These are phyloP conservation scores for Camellia granthamiana DNA, from an alignment of 148 eudicot genomes.

Conservation along the genomic window DNA sequence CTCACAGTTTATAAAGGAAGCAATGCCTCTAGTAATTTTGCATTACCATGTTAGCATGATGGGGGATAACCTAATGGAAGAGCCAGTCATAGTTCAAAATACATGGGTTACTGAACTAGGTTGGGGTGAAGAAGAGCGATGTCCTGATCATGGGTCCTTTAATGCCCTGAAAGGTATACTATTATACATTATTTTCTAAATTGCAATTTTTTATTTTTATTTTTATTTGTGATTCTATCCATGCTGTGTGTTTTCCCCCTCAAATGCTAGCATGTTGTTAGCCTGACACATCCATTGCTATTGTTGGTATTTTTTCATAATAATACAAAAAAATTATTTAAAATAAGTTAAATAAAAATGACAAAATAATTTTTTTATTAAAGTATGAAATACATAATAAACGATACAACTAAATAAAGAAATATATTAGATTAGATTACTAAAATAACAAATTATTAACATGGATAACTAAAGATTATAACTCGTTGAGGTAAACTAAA, in stretches of 20 bases:
- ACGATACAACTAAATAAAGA: too few relatives aligned
- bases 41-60: conserved; percentile 60
- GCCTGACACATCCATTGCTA: not conserved
- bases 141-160: conserved; percentile 56
- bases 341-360: too few relatives aligned
- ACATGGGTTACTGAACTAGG: conserved; percentile 69
- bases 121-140: conserved; percentile 81
- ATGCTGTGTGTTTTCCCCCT: too few relatives aligned
- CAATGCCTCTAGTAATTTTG: conserved; percentile 56
- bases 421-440: too few relatives aligned
- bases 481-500: too few relatives aligned
- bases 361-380: too few relatives aligned
- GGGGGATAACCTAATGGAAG: conserved; percentile 75
- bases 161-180: conserved; percentile 41
- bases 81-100: conserved; percentile 66
- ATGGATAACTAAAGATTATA: too few relatives aligned
- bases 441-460: too few relatives aligned
- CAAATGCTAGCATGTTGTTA: not conserved
- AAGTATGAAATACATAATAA: too few relatives aligned
- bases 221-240: not conserved
- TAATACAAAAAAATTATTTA: too few relatives aligned
- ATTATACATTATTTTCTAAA: not conserved
- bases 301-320: too few relatives aligned
- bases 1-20: conserved; percentile 42
- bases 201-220: not conserved